Percentiles rank a stretch among this genome's conserved stretches.
Evolutionary conservation across 2,329 filamentous ascomycete species (phyloP).

Genomic region (Arachnomyces sp.): DNA sequence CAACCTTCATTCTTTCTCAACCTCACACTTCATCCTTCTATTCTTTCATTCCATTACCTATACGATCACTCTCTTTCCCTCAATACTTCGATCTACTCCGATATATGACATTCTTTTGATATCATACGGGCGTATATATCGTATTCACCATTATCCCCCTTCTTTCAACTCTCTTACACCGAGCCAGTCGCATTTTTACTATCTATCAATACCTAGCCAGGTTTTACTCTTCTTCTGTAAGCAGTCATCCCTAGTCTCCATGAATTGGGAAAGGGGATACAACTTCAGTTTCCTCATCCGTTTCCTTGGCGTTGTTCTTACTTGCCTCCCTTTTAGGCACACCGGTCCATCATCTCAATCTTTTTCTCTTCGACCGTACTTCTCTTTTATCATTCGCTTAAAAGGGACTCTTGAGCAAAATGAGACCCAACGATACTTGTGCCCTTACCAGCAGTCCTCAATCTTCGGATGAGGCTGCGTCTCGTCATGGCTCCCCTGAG

Average conservation of each 20-base stretch:
- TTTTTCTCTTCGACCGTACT: not conserved
- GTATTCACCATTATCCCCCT: conserved; percentile 12
- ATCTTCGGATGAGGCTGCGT: conserved; percentile 45
- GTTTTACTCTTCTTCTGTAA: no score
- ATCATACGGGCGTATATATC: no score
- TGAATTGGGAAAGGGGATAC: no score
- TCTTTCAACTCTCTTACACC: conserved; percentile 14
- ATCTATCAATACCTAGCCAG: no score
- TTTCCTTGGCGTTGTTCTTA: no score
- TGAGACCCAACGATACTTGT: conserved; percentile 21
- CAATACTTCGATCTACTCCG: conserved; percentile 15
- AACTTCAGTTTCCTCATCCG: no score
- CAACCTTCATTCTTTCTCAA: conserved; percentile 1
- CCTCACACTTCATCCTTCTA: conserved; percentile 3
- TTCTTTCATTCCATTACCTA: conserved; percentile 1
- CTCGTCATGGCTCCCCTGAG: conserved; percentile 57
- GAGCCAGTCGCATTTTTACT: conserved; percentile 4
- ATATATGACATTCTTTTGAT: no score
- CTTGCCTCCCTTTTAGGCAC: no score
- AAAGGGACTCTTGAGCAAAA: conserved; percentile 7
- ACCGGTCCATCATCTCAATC: no score
- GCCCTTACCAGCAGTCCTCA: conserved; percentile 29
- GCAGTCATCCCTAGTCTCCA: no score
- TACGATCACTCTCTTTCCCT: conserved; percentile 7
- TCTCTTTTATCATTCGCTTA: conserved; percentile 4